Evolutionary conservation across 2,329 filamentous ascomycete species (phyloP), one percentile per base, ranked within the genome.

Genomic region (Fusarium nygamai): DNA sequence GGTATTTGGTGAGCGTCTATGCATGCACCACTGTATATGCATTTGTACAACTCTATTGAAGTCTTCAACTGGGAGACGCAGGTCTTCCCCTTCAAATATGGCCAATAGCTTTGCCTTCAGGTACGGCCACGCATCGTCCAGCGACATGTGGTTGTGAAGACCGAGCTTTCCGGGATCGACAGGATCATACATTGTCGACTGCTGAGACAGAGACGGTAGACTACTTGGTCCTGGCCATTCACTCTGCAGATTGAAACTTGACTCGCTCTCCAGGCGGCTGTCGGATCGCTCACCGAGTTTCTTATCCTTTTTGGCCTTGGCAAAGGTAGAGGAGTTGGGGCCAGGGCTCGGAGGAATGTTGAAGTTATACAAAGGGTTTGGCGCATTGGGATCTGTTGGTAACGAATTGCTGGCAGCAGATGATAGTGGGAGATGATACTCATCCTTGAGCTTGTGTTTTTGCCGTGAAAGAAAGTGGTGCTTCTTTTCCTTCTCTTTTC

Each of bases 281-380:
- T 86, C 81, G 64, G 84, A 87, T 74, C 91, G 90, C 72, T 94
- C 92, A 71, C 93, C 92, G 75, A 92, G 92, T 81, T 92, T 93
- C 85, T 96, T 97, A 80, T 98, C 94, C 67, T 93, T 96, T 79
- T 96, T 93, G 7, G 92, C 93, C 83, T 96, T 97, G 43, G 92
- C 88, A 80, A 98, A 97, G 38, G 89, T 86, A 33, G 87, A 88
- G 60, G 86, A 88, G 58, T 87, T 88, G 20, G 91, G 90, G 0
- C 89, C 92, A 3, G 93, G 93, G 69, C 92, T 94, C 13, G 92
- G 88, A 3, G 93, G 93, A 4, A 93, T 83, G 65, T 91, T 93
- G 82, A 96, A 95, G 71, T 91, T 94, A 84, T 96, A 96, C 9
- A 96, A 83, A 62, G 92, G 94, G 75, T 90, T 92, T 1, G 93